Evolutionary conservation across 768 basidiomycete species (phyloP).

Genomic region (Rhodotorula graminis): DNA sequence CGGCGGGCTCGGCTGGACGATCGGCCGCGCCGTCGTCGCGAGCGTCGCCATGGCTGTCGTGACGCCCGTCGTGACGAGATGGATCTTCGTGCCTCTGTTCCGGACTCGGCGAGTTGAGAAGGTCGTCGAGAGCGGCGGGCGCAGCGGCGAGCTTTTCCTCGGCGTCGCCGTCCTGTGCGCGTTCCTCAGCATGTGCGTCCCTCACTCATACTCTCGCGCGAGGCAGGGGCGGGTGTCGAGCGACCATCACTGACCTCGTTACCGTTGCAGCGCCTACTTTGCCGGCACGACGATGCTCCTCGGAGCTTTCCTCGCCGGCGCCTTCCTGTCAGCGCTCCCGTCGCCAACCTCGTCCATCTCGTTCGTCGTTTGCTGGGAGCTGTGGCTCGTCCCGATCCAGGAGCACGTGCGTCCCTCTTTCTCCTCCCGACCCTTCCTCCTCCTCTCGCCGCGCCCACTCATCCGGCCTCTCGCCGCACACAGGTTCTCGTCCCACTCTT

Average conservation of each 20-base stretch:
- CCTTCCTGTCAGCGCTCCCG: constrained; percentile 50
- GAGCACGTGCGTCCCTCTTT: constrained; percentile 30
- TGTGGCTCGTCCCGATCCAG: constrained; percentile 49
- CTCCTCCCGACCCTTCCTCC: neutral
- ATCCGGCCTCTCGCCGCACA: too few relatives aligned
- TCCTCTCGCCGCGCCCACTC: neutral
- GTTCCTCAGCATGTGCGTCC: constrained; percentile 30
- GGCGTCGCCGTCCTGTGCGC: constrained; percentile 19
- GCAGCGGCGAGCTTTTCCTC: neutral
- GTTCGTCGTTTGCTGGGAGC: constrained; percentile 47
- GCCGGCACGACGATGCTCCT: constrained; percentile 61
- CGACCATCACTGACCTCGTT: neutral
- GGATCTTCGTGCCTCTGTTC: constrained; percentile 41
- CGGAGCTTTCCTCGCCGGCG: constrained; percentile 61
- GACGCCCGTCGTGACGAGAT: constrained; percentile 48
- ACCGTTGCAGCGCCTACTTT: constrained; percentile 47
- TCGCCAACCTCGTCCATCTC: constrained; percentile 8
- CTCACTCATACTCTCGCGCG: neutral
- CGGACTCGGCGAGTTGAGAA: neutral
- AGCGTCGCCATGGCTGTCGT: constrained; percentile 55
- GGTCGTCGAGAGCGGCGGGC: neutral
- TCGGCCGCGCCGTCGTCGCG: constrained; percentile 58
- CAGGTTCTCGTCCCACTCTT: constrained; percentile 59
- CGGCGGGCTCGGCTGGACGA: constrained; percentile 43
- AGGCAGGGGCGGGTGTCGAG: neutral